These are phyloP conservation scores for Chlamydomonas sphaeroides DNA, from an alignment of 139 green algal genomes.

Conservation along the genomic window DNA sequence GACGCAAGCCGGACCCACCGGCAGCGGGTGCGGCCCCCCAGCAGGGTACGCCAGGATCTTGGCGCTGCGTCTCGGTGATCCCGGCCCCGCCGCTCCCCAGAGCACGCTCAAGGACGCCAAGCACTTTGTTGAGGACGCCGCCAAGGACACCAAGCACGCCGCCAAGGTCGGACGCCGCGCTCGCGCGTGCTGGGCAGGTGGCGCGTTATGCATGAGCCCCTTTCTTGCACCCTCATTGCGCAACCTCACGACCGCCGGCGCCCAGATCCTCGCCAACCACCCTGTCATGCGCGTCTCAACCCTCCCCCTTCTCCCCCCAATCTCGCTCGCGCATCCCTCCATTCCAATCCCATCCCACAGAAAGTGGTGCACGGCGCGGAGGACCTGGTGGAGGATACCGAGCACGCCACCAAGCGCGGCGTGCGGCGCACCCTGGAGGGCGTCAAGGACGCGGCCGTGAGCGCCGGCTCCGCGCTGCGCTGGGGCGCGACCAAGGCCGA, in stretches of 20 bases:
- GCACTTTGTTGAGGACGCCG: constrained; percentile 33
- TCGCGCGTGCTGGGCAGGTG: too few relatives aligned
- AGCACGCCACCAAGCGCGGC: constrained; percentile 37
- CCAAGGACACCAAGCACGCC: constrained; percentile 35
- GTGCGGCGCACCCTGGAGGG: constrained; percentile 37
- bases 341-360: neutral
- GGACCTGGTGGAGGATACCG: constrained; percentile 32
- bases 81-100: neutral
- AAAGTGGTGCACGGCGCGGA: neutral
- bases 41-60: too few relatives aligned
- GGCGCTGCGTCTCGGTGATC: too few relatives aligned
- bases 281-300: neutral
- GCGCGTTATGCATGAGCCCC: too few relatives aligned
- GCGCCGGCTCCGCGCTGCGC: constrained; percentile 27
- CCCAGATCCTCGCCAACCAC: too few relatives aligned
- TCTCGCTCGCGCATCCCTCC: neutral
- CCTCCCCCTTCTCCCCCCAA: neutral
- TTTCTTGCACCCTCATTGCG: too few relatives aligned
- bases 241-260: too few relatives aligned
- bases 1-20: too few relatives aligned
- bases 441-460: constrained; percentile 35
- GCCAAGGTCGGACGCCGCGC: constrained; percentile 17
- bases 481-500: constrained; percentile 36
- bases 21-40: too few relatives aligned
- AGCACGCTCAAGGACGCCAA: constrained; percentile 21